A percentile compares a stretch with the other conserved stretches of the same genome.
These are phyloP conservation scores for Colletotrichum zoysiae DNA, from an alignment of 2,329 filamentous ascomycete genomes.

Conservation along the genomic window DNA sequence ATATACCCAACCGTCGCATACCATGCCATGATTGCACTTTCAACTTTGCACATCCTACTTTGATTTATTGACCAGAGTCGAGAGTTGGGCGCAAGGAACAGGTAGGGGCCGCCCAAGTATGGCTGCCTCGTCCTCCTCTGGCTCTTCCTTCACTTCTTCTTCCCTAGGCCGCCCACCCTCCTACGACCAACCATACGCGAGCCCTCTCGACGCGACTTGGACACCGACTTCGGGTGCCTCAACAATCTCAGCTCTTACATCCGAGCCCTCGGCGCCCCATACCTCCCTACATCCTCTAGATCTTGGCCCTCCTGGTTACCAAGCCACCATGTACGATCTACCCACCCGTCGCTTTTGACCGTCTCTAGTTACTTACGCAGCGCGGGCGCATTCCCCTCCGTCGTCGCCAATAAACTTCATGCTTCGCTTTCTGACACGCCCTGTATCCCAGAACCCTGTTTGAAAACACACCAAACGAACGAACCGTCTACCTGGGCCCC, in stretches of 20 bases:
- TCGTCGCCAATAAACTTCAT: constrained; percentile 40
- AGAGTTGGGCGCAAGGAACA: constrained; percentile 3
- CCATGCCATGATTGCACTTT: constrained; percentile 25
- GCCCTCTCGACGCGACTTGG: constrained; percentile 60
- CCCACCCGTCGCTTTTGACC: constrained; percentile 37
- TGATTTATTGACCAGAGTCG: constrained; percentile 29
- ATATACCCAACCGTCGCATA: not conserved
- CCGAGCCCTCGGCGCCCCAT: constrained; percentile 55
- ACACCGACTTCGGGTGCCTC: constrained; percentile 59
- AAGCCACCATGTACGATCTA: constrained; percentile 63
- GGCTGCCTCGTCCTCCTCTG: constrained; percentile 59
- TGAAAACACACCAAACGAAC: constrained; percentile 62
- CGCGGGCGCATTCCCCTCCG: constrained; percentile 9
- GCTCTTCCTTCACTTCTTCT: constrained; percentile 63
- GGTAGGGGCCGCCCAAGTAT: constrained; percentile 48
- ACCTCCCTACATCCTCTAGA: constrained; percentile 60
- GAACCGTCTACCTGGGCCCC: constrained; percentile 65
- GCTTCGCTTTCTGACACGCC: constrained; percentile 28
- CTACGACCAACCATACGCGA: constrained; percentile 57
- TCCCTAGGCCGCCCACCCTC: constrained; percentile 57
- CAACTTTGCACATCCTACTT: not conserved
- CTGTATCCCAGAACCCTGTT: constrained; percentile 59
- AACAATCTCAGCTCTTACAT: constrained; percentile 58
- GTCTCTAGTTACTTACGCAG: constrained; percentile 45
- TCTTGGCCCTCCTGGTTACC: constrained; percentile 65